Base-by-base conservation (phyloP, 371 early-diverging fungal species). In the Mucor plumbeus region DNA sequence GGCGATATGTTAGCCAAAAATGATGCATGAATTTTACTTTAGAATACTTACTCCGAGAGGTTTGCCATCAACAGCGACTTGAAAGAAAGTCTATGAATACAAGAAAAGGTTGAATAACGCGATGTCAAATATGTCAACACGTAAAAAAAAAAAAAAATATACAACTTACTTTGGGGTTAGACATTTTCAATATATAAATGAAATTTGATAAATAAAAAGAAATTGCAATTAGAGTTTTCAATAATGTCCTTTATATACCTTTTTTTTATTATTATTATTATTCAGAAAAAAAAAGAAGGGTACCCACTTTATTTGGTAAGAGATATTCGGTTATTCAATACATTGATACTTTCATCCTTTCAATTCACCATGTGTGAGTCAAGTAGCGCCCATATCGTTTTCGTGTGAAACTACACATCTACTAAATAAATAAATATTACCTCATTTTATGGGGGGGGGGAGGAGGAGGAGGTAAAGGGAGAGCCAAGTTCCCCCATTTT, bases 41-140 rank as follows among this genome's bases (percentile, higher is more conserved):
- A 13, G 21, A 10, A 44, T 50, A 74, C 81, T 76, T 81, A 81
- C 81, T 19, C 89, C 89, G 68, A 74, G 72, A 68, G 85, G 83
- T 63, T 82, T 56, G 63, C 71, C 70, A 53, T 80, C 71, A 69
- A 83, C 66, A 48, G 85, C 67, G 19, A 89, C 63, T 59, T 89
- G 88, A 69, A 89, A 87, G 69, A 78, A 89, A 53, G 85, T 85
- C 67, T 71, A 61, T 38, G 26, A 10, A 10, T 26, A 26, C 26
- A 17, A 34, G 10, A 17, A 7, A 31, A 41, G 17, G 26, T 31
- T 43, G 26, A 31, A 7, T 0, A 7, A 19, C 40, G 40, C 26
- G 19, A 9, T 41, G 10, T 38, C 38, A 9, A 38, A 11, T 38
- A 4, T 11, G 38, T 31, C 50, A 8, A 13, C 15, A 11, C 8